Percentiles rank a stretch among this genome's conserved stretches.
Conservation (phyloP, 2,329 filamentous ascomycete species). For the Paecilomyces sp. region DNA sequence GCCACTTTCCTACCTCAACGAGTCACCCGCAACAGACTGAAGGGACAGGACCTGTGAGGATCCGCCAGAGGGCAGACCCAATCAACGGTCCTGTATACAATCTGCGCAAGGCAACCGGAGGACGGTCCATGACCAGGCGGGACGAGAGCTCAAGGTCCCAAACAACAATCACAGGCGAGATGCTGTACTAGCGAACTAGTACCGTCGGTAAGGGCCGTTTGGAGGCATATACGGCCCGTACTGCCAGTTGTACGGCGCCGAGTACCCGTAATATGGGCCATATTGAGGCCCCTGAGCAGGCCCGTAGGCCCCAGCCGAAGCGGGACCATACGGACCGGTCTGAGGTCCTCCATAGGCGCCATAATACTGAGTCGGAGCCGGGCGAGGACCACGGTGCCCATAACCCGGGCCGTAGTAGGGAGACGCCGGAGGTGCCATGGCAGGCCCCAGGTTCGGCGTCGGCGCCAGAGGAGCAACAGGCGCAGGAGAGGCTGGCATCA, state of each 20-base stretch:
- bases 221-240: slow-evolving; percentile 1
- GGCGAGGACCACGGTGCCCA: neutral
- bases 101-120: neutral
- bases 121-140: neutral
- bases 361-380: neutral
- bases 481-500: slow-evolving; percentile 1
- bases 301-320: neutral
- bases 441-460: neutral
- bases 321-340: neutral
- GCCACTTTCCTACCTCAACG: neutral
- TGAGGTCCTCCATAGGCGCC: neutral
- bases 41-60: neutral
- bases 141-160: neutral
- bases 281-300: neutral
- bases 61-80: neutral
- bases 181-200: neutral
- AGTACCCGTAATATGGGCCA: neutral
- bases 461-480: neutral
- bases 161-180: neutral
- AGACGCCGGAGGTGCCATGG: neutral
- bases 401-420: neutral
- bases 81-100: neutral
- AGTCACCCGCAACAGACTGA: neutral
- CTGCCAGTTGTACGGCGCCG: neutral
- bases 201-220: neutral